Base-by-base conservation (phyloP, 768 basidiomycete species). In the Russula sp. region DNA sequence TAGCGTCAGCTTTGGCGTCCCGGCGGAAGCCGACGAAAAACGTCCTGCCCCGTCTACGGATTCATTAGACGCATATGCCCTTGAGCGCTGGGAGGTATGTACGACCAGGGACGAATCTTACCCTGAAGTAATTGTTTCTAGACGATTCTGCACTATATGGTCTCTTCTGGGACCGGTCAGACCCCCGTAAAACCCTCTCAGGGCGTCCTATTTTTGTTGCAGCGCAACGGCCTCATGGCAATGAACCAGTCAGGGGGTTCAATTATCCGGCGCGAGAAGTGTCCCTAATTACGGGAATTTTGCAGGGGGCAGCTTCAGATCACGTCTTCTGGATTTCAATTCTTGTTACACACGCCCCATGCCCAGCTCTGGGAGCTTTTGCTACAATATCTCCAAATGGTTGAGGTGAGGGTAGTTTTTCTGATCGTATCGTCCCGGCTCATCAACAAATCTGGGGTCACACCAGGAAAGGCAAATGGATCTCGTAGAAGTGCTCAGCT, bases 61-160 rank as follows among this genome's bases (percentile, higher is more conserved):
- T 50, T 78, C 77, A 11, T 77, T 97, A 18, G 94, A 97, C 73
- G 79, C 79, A 14, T 91, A 90, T 71, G 92, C 94, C 1, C 77
- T 92, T 47, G 89, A 91, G 69, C 81, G 91, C 64, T 97, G 94
- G 94, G 94, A 97, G 84, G 93, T 89, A 66, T 65, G 80, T 45
- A 48, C 31, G 27, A 39, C 22, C 31, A 32, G 50, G 40, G 57
- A 55, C 51, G 34, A 27, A 16, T 55, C 55, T 34, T 45, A 32
- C 11, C 37, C 60, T 55, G 27, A 47, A 52, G 51, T 51, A 13
- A 67, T 44, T 35, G 9, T 27, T 49, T 51, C 35, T 65, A 98
- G 94, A 94, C 93, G 0, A 96, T 98, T 69, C 80, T 98, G 49
- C 94, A 98, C 74, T 98, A 91, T 71, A 97, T 99, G 94, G 97